Conservation (phyloP, 2,329 filamentous ascomycete species). For the Aspergillus eucalypticola region DNA sequence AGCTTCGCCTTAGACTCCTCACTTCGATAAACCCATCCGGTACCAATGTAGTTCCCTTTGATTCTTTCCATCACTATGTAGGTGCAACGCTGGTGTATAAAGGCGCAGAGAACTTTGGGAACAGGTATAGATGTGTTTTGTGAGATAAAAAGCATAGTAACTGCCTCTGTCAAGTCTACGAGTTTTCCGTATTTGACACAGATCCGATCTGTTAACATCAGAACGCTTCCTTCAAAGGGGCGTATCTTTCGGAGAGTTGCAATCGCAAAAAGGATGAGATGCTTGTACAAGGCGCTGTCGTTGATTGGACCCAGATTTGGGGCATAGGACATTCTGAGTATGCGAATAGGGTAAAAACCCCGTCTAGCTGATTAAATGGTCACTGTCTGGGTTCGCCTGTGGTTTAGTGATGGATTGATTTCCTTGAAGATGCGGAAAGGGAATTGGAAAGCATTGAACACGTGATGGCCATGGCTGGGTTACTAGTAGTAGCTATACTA, state of each 20-base stretch:
- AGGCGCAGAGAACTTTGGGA: slow-evolving; percentile 41
- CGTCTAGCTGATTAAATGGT: too few species aligned
- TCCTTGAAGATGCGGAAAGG: too few species aligned
- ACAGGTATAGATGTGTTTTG: slow-evolving; percentile 43
- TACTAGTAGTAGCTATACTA: too few species aligned
- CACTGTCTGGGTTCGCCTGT: too few species aligned
- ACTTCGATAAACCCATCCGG: slow-evolving; percentile 32
- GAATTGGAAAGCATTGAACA: too few species aligned
- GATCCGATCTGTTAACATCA: slow-evolving; percentile 30
- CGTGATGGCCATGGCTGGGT: too few species aligned
- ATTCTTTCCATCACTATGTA: slow-evolving; percentile 47
- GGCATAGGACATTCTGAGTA: too few species aligned
- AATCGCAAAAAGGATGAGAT: slow-evolving; percentile 25
- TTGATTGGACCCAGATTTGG: slow-evolving; percentile 11
- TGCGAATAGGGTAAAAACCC: too few species aligned
- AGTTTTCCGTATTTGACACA: slow-evolving; percentile 37
- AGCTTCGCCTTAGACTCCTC: slow-evolving; percentile 38
- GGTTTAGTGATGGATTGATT: too few species aligned
- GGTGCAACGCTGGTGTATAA: slow-evolving; percentile 29
- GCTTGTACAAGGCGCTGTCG: slow-evolving; percentile 18
- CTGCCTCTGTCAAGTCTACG: slow-evolving; percentile 34
- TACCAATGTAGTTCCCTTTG: slow-evolving; percentile 37
- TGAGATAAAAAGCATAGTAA: slow-evolving; percentile 38
- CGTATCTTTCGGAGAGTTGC: slow-evolving; percentile 22
- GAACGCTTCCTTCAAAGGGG: slow-evolving; percentile 26